Conservation (phyloP, 2,329 filamentous ascomycete genomes). For the Phymatotrichopsis omnivora region DNA sequence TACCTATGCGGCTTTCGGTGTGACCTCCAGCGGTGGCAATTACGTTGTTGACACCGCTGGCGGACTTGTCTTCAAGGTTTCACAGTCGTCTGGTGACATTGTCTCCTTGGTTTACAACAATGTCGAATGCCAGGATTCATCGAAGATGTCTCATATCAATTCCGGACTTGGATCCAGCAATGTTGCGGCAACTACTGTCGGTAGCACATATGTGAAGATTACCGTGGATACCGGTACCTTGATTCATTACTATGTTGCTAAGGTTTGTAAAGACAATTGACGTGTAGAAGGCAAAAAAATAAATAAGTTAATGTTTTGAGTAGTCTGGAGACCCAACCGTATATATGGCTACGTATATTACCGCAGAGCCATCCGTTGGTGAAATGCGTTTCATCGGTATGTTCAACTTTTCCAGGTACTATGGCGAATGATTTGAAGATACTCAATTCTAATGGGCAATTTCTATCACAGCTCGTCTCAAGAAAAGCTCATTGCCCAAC, state of each 20-base stretch:
- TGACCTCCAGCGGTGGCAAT: slow-evolving; percentile 11
- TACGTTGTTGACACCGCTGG: slow-evolving; percentile 22
- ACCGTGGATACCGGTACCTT: slow-evolving; percentile 18
- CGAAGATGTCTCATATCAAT: slow-evolving; percentile 46
- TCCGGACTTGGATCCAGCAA: slow-evolving; percentile 51
- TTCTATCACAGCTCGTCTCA: too few species aligned
- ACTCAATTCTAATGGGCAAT: too few species aligned
- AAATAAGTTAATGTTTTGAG: background rate
- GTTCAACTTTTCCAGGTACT: too few species aligned
- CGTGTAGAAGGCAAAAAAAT: background rate
- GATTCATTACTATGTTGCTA: slow-evolving; percentile 21
- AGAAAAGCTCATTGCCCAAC: slow-evolving; percentile 19
- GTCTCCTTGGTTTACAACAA: slow-evolving; percentile 52
- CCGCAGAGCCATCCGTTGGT: slow-evolving; percentile 45
- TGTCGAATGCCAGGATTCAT: slow-evolving; percentile 48
- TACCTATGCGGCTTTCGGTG: slow-evolving; percentile 23
- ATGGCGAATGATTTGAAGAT: too few species aligned
- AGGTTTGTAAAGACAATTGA: slow-evolving; percentile 1
- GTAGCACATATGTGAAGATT: slow-evolving; percentile 19
- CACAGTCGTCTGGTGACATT: slow-evolving; percentile 50
- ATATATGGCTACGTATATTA: slow-evolving; percentile 54
- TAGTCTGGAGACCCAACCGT: slow-evolving; percentile 46
- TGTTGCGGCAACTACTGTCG: slow-evolving; percentile 38
- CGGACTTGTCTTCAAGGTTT: slow-evolving; percentile 43
- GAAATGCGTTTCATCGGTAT: slow-evolving; percentile 56